phyloP scores from a whole-genome alignment of 1,284 basidiomycete species.

The Ceratobasidium sp. region DNA sequence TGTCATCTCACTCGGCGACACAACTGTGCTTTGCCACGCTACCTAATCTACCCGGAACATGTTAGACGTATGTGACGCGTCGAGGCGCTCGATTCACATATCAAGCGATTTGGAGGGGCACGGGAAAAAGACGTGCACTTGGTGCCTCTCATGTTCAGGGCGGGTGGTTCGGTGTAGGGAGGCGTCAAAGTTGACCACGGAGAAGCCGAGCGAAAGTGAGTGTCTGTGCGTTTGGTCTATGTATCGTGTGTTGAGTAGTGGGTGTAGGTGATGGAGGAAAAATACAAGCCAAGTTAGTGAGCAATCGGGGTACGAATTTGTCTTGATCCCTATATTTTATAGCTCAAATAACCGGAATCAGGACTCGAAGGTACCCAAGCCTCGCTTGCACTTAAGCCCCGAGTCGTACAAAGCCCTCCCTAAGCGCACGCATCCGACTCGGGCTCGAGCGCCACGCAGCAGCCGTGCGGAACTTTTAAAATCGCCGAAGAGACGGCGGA shows the following conservation, averaged over 20 bases:
- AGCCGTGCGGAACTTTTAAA: constrained; percentile 81
- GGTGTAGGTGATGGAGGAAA: constrained; percentile 79
- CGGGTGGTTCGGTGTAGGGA: too few relatives aligned
- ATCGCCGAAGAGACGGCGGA: constrained; percentile 76
- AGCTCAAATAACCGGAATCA: constrained; percentile 74
- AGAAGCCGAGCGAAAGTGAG: too few relatives aligned
- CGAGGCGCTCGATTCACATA: too few relatives aligned
- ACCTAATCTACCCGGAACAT: too few relatives aligned
- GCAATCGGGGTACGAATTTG: constrained; percentile 74
- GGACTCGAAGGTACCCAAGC: constrained; percentile 78
- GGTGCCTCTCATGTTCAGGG: too few relatives aligned
- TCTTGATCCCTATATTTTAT: constrained; percentile 37
- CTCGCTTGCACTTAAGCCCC: constrained; percentile 71
- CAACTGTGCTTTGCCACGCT: too few relatives aligned
- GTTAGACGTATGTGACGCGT: too few relatives aligned
- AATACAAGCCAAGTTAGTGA: constrained; percentile 82
- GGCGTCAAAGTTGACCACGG: too few relatives aligned
- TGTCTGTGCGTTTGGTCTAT: too few relatives aligned
- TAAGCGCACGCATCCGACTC: constrained; percentile 80
- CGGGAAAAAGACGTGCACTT: constrained; percentile 50
- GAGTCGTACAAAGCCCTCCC: constrained; percentile 86
- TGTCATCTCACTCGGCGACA: too few relatives aligned
- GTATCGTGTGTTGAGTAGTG: too few relatives aligned
- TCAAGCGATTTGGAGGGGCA: constrained; percentile 55
- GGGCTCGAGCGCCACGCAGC: constrained; percentile 80